Base-by-base conservation (phyloP, 176 grass and related monocot species). In the Typha latifolia region DNA sequence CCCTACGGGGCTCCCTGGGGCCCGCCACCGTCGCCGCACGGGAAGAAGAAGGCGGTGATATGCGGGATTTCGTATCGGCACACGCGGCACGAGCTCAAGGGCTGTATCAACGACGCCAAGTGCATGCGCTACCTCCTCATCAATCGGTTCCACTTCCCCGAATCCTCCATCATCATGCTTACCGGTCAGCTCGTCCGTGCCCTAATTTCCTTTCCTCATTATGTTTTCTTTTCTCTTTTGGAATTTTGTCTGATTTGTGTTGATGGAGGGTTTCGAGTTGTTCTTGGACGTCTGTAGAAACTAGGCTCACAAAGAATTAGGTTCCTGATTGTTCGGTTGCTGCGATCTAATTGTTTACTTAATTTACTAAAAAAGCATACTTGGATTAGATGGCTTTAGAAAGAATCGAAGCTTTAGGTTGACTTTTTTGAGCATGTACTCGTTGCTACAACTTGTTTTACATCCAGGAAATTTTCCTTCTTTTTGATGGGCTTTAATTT, bases 91-190 rank as follows among this genome's bases (percentile, higher is more conserved):
- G 89, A 99, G 81, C 89, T 99, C 61, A 99, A 93, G 73, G 94
- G 94, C 1, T 99, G 94, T 78, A 78, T 92, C 75, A 99, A 99
- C 73, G 94, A 99, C 74, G 94, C 89, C 73, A 99, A 90, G 76
- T 99, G 94, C 86, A 99, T 99, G 94, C 83, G 77, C 43, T 85
- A 85, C 81, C 79, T 99, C 61, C 89, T 99, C 32, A 79, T 76
- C 53, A 93, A 87, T 67, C 89, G 85, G 26, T 99, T 93, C 89
- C 59, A 82, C 19, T 99, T 99, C 78, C 89, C 94, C 2, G 89
- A 99, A 56, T 72, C 90, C 12, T 90, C 86, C 69, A 99, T 99
- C 84, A 93, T 93, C 73, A 87, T 99, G 94, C 86, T 99, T 24
- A 93, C 78, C 47, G 93, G 93, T 92, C 21, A 61, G 0, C 50